These are phyloP conservation scores for Solanum chmielewskii DNA, from an alignment of 257 asterid genomes.

Conservation along the genomic window DNA sequence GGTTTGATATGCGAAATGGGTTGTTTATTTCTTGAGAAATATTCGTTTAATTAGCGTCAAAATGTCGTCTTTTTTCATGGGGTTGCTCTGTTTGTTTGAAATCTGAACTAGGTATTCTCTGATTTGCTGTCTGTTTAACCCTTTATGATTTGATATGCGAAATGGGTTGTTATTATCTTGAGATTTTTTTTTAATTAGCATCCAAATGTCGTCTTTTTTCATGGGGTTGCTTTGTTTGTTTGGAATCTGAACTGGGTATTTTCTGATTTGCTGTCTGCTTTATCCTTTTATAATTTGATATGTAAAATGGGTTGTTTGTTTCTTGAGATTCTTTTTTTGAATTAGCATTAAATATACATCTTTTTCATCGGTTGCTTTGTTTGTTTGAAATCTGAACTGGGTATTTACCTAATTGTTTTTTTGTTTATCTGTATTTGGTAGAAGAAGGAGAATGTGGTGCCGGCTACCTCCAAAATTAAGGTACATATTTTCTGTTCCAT, in stretches of 20 bases:
- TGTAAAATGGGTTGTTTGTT: neutral
- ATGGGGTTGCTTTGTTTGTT: too few species aligned
- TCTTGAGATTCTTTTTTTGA: neutral
- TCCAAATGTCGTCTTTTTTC: neutral
- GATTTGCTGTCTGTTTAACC: too few species aligned
- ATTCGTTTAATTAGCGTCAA: neutral
- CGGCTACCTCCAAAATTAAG: constrained; percentile 59
- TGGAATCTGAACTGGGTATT: neutral
- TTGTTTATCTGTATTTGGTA: constrained; percentile 6
- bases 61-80: neutral
- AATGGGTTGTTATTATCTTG: neutral
- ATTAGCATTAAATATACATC: neutral
- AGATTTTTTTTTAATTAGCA: neutral
- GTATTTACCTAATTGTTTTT: neutral
- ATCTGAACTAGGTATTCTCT: neutral
- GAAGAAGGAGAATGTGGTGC: constrained; percentile 51
- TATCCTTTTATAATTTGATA: neutral
- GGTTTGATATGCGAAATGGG: neutral
- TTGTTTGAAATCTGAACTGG: neutral
- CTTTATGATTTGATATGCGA: neutral
- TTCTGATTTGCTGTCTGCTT: neutral
- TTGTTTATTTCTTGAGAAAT: neutral
- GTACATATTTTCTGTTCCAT: constrained; percentile 18
- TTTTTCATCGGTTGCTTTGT: neutral
- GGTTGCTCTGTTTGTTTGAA: neutral